Evolutionary conservation across 2,329 filamentous ascomycete species (phyloP), one percentile per base, ranked within the genome.

Genomic region (Diaporthe sp.): DNA sequence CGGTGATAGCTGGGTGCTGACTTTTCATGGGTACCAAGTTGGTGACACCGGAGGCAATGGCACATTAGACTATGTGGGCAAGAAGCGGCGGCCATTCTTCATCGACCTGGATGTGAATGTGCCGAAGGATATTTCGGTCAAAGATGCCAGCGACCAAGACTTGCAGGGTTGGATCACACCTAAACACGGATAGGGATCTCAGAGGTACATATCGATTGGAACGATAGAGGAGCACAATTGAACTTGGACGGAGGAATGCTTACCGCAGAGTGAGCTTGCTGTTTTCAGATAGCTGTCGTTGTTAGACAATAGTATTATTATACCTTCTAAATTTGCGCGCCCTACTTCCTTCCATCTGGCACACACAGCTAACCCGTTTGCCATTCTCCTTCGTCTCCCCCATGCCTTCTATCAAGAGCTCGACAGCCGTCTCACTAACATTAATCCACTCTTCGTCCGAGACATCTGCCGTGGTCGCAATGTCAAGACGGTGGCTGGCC

Each of bases 101-200:
- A 35, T 57, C 54, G 54, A 57, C 54, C 54, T 57, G 54, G 54
- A 57, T 57, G 54, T 57, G 54, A 57, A 57, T 12, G 28, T 57
- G 15, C 54, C 54, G 12, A 3, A 30, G 30, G 17, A 57, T 22
- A 35, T 19, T 57, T 57, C 54, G 22, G 54, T 57, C 6, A 57
- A 57, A 22, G 28, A 35, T 30, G 28, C 54, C 6, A 57, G 54
- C 17, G 54, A 57, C 54, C 13, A 57, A 22, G 54, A 57, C 30
- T 57, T 57, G 54, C 54, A 35, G 54, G 54, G 30, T 25, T 57
- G 54, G 54, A 57, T 57, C 30, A 35, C 54, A 17, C 30, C 54
- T 57, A 52, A 52, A 25, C 54, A 57, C 17, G 17, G 30, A 35
- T 35, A 57, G 28, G 30, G 10, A 35, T 57, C 17, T 57, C 45